Conservation (phyloP, 2,329 filamentous ascomycete genomes). For the Aspergillus fijiensis region DNA sequence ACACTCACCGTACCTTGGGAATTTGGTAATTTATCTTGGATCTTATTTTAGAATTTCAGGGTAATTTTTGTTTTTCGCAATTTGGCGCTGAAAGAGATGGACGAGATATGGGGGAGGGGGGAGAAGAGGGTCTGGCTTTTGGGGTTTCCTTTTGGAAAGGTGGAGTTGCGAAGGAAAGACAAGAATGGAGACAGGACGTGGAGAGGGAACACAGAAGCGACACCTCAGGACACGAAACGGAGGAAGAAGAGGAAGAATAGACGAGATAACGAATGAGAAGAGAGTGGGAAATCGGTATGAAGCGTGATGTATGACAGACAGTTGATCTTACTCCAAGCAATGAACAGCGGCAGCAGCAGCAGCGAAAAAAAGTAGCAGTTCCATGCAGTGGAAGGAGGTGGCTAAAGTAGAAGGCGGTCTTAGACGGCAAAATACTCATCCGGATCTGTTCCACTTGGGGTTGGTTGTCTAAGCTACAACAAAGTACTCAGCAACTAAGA, state of each 20-base stretch:
- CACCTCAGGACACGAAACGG: conserved; percentile 15
- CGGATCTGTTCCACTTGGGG: neutral
- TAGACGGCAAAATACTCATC: neutral
- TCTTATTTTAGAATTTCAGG: conserved; percentile 14
- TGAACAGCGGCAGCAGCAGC: conserved; percentile 13
- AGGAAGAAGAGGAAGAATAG: conserved; percentile 6
- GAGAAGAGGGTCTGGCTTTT: neutral
- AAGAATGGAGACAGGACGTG: conserved; percentile 28
- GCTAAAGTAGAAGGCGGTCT: neutral
- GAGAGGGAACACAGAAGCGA: conserved; percentile 18
- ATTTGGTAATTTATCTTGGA: neutral
- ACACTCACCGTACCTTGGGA: neutral
- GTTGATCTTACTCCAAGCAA: conserved; percentile 22
- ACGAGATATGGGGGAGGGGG: neutral
- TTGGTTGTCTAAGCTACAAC: too few relatives aligned
- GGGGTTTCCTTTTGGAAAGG: conserved; percentile 19
- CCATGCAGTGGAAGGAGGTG: neutral
- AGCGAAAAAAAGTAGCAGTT: conserved; percentile 2
- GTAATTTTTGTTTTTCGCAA: conserved; percentile 11
- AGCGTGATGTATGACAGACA: conserved; percentile 14
- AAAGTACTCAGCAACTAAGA: too few relatives aligned
- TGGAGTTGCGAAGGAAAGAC: conserved; percentile 29
- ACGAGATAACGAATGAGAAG: conserved; percentile 10
- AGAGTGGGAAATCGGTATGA: conserved; percentile 6
- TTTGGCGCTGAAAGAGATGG: conserved; percentile 5